phyloP scores from a whole-genome alignment of 1,284 basidiomycete genomes.

The Pseudozyma pruni region DNA sequence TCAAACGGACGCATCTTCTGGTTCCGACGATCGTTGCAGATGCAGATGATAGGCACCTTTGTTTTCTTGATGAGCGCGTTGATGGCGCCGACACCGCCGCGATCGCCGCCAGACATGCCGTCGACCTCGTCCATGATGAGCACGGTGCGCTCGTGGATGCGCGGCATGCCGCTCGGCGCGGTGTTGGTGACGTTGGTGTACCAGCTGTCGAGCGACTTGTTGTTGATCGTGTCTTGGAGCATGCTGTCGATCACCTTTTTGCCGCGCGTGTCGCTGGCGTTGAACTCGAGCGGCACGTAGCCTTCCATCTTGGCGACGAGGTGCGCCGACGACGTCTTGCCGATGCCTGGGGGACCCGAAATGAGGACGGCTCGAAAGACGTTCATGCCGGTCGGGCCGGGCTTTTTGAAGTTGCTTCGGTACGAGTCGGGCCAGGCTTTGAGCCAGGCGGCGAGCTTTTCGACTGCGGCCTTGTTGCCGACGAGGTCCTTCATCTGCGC shows the following conservation, averaged over 20 bases:
- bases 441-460: slow-evolving; percentile 85
- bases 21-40: slow-evolving; percentile 87
- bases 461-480: slow-evolving; percentile 90
- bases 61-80: slow-evolving; percentile 93
- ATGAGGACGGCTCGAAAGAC: slow-evolving; percentile 87
- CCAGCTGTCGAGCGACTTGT: slow-evolving; percentile 88
- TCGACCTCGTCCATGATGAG: slow-evolving; percentile 99
- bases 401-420: slow-evolving; percentile 79
- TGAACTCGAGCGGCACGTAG: slow-evolving; percentile 91
- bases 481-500: slow-evolving; percentile 87
- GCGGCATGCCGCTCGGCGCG: slow-evolving; percentile 15
- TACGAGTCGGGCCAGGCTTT: slow-evolving; percentile 75
- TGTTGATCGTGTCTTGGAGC: slow-evolving; percentile 63
- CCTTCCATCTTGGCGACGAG: slow-evolving; percentile 87
- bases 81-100: slow-evolving; percentile 93
- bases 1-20: slow-evolving; percentile 91
- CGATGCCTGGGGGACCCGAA: slow-evolving; percentile 93
- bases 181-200: slow-evolving; percentile 70
- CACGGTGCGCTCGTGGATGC: slow-evolving; percentile 83
- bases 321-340: slow-evolving; percentile 97
- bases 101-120: slow-evolving; percentile 97
- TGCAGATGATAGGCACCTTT: slow-evolving; percentile 96
- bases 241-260: slow-evolving; percentile 92
- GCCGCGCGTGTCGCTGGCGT: slow-evolving; percentile 93
- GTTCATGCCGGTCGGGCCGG: slow-evolving; percentile 89